phyloP scores from a whole-genome alignment of 2,329 filamentous ascomycete species.

The Sporothrix humicola region DNA sequence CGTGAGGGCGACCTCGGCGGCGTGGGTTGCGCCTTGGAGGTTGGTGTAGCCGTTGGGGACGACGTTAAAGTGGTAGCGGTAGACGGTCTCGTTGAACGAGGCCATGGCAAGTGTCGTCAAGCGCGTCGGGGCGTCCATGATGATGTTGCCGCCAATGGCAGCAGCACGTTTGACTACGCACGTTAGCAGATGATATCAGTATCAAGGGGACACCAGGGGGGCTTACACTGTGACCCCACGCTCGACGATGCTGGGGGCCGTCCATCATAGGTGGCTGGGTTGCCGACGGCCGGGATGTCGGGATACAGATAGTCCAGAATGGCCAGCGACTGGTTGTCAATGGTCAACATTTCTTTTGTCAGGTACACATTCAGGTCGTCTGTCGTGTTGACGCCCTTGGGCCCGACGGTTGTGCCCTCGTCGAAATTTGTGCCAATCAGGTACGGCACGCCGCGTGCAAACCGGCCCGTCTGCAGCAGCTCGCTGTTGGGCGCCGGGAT shows the following conservation, averaged over 20 bases:
- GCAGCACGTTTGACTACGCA: constrained; percentile 42
- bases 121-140: constrained; percentile 55
- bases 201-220: neutral
- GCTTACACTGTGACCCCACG: neutral
- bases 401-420: constrained; percentile 46
- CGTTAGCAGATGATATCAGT: neutral
- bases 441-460: constrained; percentile 24
- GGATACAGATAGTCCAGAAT: neutral
- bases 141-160: constrained; percentile 54
- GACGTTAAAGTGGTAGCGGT: constrained; percentile 58
- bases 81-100: constrained; percentile 46
- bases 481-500: constrained; percentile 39
- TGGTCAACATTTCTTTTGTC: neutral
- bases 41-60: constrained; percentile 50
- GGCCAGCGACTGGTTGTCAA: neutral
- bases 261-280: constrained; percentile 88
- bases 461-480: constrained; percentile 24
- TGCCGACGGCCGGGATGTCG: constrained; percentile 77
- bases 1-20: constrained; percentile 56
- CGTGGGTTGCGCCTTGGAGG: constrained; percentile 53
- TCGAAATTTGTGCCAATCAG: constrained; percentile 32
- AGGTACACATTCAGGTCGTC: neutral
- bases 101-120: constrained; percentile 53
- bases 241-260: constrained; percentile 46
- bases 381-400: constrained; percentile 7